Conservation (phyloP, 768 basidiomycete species). For the Auriscalpium orientale region DNA sequence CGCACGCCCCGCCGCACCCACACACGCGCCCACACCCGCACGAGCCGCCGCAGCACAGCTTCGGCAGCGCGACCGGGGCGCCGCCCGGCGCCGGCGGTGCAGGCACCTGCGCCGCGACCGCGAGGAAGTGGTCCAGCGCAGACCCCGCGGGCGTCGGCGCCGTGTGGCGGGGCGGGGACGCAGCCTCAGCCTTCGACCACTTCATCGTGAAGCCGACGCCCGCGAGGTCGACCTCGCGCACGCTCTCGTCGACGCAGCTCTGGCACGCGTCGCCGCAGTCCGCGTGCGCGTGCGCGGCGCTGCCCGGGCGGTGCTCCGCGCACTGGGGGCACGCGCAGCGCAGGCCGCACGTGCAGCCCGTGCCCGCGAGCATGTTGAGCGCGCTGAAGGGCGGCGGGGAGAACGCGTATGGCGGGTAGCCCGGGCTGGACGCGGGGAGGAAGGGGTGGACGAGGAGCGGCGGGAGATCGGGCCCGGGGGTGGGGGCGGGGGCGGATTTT, state of each 20-base stretch:
- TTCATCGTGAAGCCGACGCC: background rate
- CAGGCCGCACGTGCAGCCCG: constrained; percentile 17
- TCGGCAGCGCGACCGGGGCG: constrained; percentile 11
- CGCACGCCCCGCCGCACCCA: constrained; percentile 10
- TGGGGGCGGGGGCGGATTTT: background rate
- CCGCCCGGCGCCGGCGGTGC: constrained; percentile 10
- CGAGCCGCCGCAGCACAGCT: constrained; percentile 15
- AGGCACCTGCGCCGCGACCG: constrained; percentile 10
- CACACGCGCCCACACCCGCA: constrained; percentile 11
- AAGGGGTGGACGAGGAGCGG: constrained; percentile 7
- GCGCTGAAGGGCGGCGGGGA: constrained; percentile 15
- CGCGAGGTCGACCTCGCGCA: constrained; percentile 6
- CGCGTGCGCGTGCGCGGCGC: too few relatives aligned
- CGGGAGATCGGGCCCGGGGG: constrained; percentile 12
- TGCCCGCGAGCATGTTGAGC: constrained; percentile 14
- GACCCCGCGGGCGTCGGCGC: background rate
- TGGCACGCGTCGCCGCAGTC: constrained; percentile 5
- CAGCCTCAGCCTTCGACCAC: background rate
- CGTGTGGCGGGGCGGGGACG: background rate
- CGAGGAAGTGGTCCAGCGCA: constrained; percentile 10
- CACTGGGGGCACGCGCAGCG: constrained; percentile 14
- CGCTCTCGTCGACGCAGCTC: constrained; percentile 10
- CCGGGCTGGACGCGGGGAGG: background rate
- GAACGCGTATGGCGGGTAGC: background rate
- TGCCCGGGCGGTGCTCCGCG: background rate